These are phyloP conservation scores for Phalaenopsis hybrid DNA, from an alignment of 116 monocot genomes.

Conservation along the genomic window DNA sequence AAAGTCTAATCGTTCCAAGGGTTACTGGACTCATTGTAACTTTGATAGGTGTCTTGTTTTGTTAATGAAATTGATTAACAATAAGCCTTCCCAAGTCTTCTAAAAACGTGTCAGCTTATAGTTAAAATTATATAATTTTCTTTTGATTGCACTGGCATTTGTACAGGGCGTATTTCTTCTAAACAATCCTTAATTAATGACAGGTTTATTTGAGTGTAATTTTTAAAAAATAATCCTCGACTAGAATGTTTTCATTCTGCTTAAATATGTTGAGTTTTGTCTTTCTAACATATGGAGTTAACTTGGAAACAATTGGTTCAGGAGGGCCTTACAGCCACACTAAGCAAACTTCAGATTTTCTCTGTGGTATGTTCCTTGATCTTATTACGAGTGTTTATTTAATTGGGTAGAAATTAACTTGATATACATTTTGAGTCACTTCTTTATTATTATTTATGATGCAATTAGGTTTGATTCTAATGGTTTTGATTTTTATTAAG, in stretches of 20 bases:
- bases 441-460: not conserved
- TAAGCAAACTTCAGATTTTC: slow-evolving; percentile 43
- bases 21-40: not conserved
- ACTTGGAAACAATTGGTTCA: slow-evolving; percentile 14
- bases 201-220: not conserved
- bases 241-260: not conserved
- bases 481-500: not conserved
- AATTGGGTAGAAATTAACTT: not conserved
- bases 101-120: not conserved
- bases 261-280: not conserved
- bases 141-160: not conserved
- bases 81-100: not conserved
- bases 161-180: not conserved
- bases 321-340: slow-evolving; percentile 49
- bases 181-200: not conserved
- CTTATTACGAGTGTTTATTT: not conserved
- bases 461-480: not conserved
- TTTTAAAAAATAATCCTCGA: not conserved
- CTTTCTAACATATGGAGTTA: not conserved
- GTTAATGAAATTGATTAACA: not conserved
- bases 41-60: not conserved
- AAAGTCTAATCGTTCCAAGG: not conserved
- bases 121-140: not conserved
- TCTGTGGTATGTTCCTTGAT: slow-evolving; percentile 53
- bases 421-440: not conserved